phyloP scores from a whole-genome alignment of 108 stramenopile species.

The Nannochloropsis oceanica region DNA sequence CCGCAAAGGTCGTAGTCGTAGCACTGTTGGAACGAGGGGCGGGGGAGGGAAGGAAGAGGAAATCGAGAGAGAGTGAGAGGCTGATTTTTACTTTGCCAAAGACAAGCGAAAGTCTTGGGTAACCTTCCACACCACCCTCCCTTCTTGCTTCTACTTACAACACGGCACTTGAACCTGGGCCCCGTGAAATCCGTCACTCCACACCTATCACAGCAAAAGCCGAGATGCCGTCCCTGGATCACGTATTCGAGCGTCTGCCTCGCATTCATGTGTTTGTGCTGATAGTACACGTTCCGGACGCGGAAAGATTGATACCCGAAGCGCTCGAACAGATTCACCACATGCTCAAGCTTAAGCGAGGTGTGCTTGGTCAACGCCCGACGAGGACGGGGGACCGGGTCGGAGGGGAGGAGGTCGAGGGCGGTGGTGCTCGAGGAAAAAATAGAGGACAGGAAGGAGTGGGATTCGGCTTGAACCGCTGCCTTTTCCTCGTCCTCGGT shows the following conservation, averaged over 20 bases:
- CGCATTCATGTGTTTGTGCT: background rate
- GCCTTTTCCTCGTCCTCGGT: background rate
- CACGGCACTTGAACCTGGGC: background rate
- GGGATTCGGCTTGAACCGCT: background rate
- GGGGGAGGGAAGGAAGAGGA: background rate
- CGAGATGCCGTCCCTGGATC: background rate
- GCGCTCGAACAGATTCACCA: background rate
- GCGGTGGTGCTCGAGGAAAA: background rate
- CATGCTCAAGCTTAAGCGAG: background rate
- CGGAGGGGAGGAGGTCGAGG: background rate
- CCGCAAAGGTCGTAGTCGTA: background rate
- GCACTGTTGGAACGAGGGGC: background rate
- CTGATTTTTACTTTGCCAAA: too few relatives aligned
- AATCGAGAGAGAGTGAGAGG: too few relatives aligned
- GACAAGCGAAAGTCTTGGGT: too few relatives aligned
- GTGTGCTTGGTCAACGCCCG: background rate
- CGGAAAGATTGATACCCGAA: background rate
- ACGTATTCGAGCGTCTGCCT: background rate
- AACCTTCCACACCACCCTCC: too few relatives aligned
- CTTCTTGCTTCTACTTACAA: background rate
- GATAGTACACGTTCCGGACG: background rate
- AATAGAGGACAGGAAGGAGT: background rate
- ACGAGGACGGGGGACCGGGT: background rate
- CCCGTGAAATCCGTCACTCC: background rate
- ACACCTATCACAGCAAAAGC: background rate